A percentile compares a stretch with the other conserved stretches of the same genome.
phyloP scores from a whole-genome alignment of 345 rosid species.

The Laguncularia racemosa region DNA sequence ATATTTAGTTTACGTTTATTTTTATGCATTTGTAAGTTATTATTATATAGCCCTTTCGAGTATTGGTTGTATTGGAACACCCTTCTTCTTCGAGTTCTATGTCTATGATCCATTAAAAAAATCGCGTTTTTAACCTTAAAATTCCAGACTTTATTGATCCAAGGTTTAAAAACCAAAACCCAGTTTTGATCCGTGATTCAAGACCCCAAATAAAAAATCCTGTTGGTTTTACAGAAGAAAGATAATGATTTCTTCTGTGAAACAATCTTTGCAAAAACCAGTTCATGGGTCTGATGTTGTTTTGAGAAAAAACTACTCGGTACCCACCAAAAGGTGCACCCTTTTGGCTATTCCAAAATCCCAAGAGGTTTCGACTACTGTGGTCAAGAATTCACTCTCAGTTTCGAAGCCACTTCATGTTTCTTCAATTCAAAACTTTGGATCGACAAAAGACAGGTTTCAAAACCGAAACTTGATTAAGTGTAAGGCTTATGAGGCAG shows the following conservation, averaged over 20 bases:
- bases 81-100: too few relatives aligned
- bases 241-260: slow-evolving; percentile 34
- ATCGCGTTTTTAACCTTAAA: too few relatives aligned
- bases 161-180: not conserved
- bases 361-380: slow-evolving; percentile 11
- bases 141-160: not conserved
- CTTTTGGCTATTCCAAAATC: slow-evolving; percentile 26
- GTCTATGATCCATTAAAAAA: too few relatives aligned
- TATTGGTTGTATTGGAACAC: too few relatives aligned
- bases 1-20: too few relatives aligned
- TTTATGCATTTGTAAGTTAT: too few relatives aligned
- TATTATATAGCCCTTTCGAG: too few relatives aligned
- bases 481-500: slow-evolving; percentile 87
- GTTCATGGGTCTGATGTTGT: slow-evolving; percentile 34
- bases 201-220: not conserved
- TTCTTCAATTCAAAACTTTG: slow-evolving; percentile 28
- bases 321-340: slow-evolving; percentile 24
- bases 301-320: slow-evolving; percentile 22
- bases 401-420: slow-evolving; percentile 60
- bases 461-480: slow-evolving; percentile 24
- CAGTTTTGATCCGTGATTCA: not conserved
- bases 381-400: slow-evolving; percentile 15
- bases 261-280: slow-evolving; percentile 22
- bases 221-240: not conserved
- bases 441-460: slow-evolving; percentile 11